phyloP scores from a whole-genome alignment of 2,329 filamentous ascomycete genomes.

The Neodidymelliopsis sp. region DNA sequence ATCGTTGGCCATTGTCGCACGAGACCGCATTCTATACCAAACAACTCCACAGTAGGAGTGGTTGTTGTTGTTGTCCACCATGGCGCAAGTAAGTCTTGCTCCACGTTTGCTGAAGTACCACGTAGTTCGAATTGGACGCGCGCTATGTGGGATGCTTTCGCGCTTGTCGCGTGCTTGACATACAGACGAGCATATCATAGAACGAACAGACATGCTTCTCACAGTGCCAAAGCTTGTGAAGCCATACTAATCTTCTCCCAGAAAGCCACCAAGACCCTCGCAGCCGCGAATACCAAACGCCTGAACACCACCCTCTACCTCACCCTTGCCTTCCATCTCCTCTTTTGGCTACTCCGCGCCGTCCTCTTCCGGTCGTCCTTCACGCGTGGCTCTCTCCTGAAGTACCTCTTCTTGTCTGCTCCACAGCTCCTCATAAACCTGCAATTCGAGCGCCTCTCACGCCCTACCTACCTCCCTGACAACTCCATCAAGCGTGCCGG shows the following conservation, averaged over 20 bases:
- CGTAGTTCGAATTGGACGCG: too few relatives aligned
- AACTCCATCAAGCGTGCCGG: conserved; percentile 75
- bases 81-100: conserved; percentile 34
- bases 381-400: conserved; percentile 58
- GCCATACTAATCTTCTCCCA: conserved; percentile 27
- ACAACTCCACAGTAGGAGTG: neutral
- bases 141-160: too few relatives aligned
- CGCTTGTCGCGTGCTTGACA: too few relatives aligned
- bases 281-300: conserved; percentile 77
- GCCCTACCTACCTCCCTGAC: conserved; percentile 72
- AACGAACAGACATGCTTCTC: too few relatives aligned
- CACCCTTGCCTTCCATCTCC: conserved; percentile 71
- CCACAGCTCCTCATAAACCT: conserved; percentile 83
- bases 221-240: neutral
- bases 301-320: conserved; percentile 85
- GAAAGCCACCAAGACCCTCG: conserved; percentile 67
- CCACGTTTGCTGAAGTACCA: too few relatives aligned
- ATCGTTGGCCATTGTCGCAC: neutral
- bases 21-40: neutral
- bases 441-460: conserved; percentile 83
- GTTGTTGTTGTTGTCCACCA: conserved; percentile 12
- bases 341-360: conserved; percentile 78
- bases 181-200: too few relatives aligned
- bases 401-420: conserved; percentile 75
- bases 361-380: conserved; percentile 69